Percentiles rank a stretch among this genome's conserved stretches.
phyloP scores from a whole-genome alignment of 257 asterid species.

The Solanum corneliomulleri region DNA sequence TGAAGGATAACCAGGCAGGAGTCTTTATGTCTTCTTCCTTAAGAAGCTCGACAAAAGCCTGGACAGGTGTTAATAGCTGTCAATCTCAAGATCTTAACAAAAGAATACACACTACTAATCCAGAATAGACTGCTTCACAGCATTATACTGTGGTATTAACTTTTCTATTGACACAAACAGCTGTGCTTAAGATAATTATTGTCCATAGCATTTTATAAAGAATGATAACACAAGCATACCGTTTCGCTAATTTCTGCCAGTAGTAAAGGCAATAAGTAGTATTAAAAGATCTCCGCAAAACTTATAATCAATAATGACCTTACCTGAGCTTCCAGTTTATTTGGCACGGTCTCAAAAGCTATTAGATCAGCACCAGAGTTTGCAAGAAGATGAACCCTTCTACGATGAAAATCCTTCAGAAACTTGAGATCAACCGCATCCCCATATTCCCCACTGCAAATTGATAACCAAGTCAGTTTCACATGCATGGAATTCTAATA shows the following conservation, averaged over 20 bases:
- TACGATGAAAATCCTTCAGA: constrained; percentile 69
- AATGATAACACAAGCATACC: not conserved
- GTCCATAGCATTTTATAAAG: not conserved
- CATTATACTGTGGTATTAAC: not conserved
- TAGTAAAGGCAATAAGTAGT: not conserved
- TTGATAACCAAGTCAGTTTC: not conserved
- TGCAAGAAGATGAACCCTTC: constrained; percentile 76
- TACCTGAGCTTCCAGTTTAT: constrained; percentile 86
- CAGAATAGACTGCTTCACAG: not conserved
- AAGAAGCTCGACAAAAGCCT: constrained; percentile 78
- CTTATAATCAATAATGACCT: not conserved
- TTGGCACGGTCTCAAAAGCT: constrained; percentile 88
- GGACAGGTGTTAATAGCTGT: constrained; percentile 11
- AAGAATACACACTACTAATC: not conserved
- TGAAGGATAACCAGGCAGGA: constrained; percentile 88
- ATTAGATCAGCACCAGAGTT: constrained; percentile 75
- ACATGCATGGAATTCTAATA: not conserved
- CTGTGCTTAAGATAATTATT: not conserved
- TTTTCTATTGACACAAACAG: not conserved
- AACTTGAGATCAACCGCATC: constrained; percentile 57
- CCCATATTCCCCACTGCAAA: constrained; percentile 71
- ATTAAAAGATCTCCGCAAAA: not conserved
- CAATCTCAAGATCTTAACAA: not conserved
- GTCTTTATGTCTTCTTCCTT: constrained; percentile 61
- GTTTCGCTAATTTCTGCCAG: not conserved